These are phyloP conservation scores for Solanum sitiens DNA, from an alignment of 257 asterid genomes.

Conservation along the genomic window DNA sequence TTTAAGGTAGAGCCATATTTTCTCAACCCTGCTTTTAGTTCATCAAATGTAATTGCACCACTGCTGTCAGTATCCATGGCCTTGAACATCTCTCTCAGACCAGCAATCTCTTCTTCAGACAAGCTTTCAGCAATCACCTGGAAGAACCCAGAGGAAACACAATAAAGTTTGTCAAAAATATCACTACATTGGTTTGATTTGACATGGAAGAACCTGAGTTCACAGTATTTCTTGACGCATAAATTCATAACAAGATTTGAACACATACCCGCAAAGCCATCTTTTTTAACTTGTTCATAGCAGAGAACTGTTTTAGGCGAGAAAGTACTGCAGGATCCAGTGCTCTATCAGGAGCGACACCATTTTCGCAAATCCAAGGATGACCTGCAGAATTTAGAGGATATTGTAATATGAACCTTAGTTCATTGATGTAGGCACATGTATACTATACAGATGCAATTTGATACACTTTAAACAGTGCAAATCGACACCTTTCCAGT, in stretches of 20 bases:
- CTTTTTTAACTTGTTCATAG: slow-evolving; percentile 22
- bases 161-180: background rate
- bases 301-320: slow-evolving; percentile 18
- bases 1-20: slow-evolving; percentile 88
- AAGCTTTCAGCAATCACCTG: slow-evolving; percentile 96
- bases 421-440: background rate
- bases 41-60: slow-evolving; percentile 92
- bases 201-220: background rate
- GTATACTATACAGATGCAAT: background rate
- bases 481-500: background rate
- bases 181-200: background rate
- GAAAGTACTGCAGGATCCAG: slow-evolving; percentile 23
- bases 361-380: slow-evolving; percentile 22
- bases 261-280: slow-evolving; percentile 16
- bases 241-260: background rate
- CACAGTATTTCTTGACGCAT: background rate
- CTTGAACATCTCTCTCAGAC: slow-evolving; percentile 80
- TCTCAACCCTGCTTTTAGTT: slow-evolving; percentile 84
- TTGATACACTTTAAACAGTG: background rate
- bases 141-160: slow-evolving; percentile 1
- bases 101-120: slow-evolving; percentile 95
- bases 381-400: slow-evolving; percentile 10
- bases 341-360: slow-evolving; percentile 12
- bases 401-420: background rate
- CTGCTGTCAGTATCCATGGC: slow-evolving; percentile 93